Evolutionary conservation across 2,329 filamentous ascomycete genomes (phyloP).

Genomic region (Penicillium rolfsii): DNA sequence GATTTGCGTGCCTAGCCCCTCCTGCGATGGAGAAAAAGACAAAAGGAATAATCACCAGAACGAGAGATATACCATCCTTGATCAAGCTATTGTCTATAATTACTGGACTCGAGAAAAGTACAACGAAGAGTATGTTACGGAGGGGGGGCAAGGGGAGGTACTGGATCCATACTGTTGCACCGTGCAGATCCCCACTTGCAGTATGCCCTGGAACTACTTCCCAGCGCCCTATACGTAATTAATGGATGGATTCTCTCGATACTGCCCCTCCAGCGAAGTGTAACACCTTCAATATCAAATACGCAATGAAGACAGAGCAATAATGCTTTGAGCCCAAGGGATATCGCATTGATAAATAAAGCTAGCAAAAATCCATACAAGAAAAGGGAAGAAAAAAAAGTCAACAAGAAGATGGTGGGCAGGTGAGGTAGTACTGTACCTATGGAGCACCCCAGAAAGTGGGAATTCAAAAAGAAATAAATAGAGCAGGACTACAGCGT

Average conservation of each 20-base stretch:
- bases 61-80: background rate
- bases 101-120: background rate
- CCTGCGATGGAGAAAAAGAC: background rate
- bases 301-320: background rate
- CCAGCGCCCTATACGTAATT: conserved; percentile 2
- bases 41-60: background rate
- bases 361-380: background rate
- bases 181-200: conserved; percentile 1
- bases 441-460: background rate
- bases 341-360: background rate
- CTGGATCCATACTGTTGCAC: background rate
- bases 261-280: background rate
- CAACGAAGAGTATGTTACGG: background rate
- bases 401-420: background rate
- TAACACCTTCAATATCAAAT: background rate
- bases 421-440: background rate
- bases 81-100: background rate
- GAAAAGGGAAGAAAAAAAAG: background rate
- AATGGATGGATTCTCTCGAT: background rate
- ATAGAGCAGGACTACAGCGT: background rate
- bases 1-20: background rate
- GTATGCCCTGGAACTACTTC: background rate
- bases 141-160: background rate
- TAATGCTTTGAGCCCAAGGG: background rate
- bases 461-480: background rate